Percentiles rank a stretch among this genome's conserved stretches.
Evolutionary conservation across 2,329 filamentous ascomycete genomes (phyloP).

Genomic region (Cladosporium sp.): DNA sequence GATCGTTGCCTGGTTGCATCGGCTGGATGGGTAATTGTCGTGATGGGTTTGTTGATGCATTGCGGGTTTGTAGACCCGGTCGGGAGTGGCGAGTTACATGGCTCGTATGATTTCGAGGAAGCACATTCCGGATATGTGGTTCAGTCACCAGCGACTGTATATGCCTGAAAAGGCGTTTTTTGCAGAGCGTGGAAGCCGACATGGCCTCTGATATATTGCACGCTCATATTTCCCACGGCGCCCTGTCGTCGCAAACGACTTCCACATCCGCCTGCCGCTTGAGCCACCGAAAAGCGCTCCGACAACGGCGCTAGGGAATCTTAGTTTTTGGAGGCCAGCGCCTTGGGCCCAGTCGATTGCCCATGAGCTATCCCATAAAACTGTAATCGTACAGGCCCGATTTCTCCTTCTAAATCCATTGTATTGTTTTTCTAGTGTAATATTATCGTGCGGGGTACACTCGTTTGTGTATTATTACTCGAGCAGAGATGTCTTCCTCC

Average conservation of each 20-base stretch:
- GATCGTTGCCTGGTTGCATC: slow-evolving; percentile 5
- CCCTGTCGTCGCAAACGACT: slow-evolving; percentile 7
- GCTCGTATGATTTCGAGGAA: neutral
- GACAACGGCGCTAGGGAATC: neutral
- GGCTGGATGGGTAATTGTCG: neutral
- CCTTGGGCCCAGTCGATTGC: neutral
- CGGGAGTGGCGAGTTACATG: slow-evolving; percentile 5
- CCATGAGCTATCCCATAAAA: neutral
- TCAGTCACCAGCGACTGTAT: neutral
- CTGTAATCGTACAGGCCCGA: neutral
- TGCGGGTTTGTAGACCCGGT: neutral
- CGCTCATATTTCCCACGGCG: neutral
- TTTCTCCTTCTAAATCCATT: neutral
- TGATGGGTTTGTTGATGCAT: neutral
- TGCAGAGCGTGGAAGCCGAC: slow-evolving; percentile 6
- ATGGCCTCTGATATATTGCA: neutral
- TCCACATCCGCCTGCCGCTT: slow-evolving; percentile 4
- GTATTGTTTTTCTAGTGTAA: neutral
- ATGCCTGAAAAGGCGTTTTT: slow-evolving; percentile 6
- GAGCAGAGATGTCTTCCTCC: neutral
- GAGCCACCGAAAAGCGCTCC: slow-evolving; percentile 12
- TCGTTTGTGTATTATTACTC: neutral
- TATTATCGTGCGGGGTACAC: neutral
- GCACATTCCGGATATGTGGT: neutral
- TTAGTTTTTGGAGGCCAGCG: neutral